phyloP scores from a whole-genome alignment of 768 basidiomycete species.

The Trametes meyenii region DNA sequence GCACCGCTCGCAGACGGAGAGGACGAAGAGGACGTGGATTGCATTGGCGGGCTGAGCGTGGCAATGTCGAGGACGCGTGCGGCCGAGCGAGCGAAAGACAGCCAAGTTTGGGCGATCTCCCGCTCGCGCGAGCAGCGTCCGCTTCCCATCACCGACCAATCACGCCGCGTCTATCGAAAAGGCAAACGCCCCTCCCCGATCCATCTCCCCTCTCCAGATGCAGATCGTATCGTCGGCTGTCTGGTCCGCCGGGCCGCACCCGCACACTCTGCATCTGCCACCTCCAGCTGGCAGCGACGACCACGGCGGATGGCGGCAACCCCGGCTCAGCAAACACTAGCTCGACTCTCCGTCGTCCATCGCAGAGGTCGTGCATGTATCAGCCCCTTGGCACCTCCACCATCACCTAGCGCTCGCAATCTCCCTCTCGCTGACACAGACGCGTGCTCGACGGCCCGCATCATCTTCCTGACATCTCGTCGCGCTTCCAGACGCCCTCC shows the following conservation, averaged over 20 bases:
- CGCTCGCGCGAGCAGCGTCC: not conserved
- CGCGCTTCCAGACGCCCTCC: not conserved
- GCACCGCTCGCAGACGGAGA: no score
- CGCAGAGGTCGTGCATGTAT: not conserved
- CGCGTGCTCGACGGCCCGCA: conserved; percentile 13
- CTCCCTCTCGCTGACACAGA: conserved; percentile 7
- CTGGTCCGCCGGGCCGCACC: not conserved
- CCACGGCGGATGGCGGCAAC: not conserved
- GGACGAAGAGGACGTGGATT: not conserved
- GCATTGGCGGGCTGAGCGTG: conserved; percentile 5
- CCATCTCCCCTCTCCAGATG: conserved; percentile 1
- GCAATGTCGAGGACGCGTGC: not conserved
- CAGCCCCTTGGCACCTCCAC: conserved; percentile 15
- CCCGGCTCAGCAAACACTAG: not conserved
- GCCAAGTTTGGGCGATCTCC: conserved; percentile 3
- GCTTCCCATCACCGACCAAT: conserved; percentile 3
- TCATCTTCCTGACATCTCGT: conserved; percentile 17
- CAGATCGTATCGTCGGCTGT: conserved; percentile 1
- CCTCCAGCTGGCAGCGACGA: not conserved
- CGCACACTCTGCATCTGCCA: not conserved
- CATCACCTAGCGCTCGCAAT: not conserved
- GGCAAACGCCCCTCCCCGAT: conserved; percentile 9
- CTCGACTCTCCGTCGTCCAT: not conserved
- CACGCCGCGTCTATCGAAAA: not conserved
- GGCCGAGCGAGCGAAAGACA: conserved; percentile 3